phyloP scores from a whole-genome alignment of 352 stramenopile species.

The Globisporangium cystogenes region DNA sequence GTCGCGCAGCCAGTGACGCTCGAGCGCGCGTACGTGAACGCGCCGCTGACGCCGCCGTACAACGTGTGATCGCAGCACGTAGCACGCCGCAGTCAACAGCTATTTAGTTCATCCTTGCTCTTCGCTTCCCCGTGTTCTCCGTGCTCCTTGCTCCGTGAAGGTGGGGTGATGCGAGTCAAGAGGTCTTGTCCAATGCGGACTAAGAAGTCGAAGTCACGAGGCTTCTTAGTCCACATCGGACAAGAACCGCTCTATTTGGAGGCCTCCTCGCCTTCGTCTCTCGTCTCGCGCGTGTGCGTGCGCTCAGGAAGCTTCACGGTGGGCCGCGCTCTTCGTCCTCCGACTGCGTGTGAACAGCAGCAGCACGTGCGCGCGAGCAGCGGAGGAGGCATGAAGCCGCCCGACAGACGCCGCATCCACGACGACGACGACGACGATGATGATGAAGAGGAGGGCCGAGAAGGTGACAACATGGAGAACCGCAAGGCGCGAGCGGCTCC shows the following conservation, averaged over 20 bases:
- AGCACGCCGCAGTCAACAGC: not conserved
- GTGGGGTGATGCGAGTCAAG: too few species aligned
- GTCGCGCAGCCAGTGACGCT: not conserved
- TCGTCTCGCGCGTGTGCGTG: too few species aligned
- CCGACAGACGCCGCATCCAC: conserved; percentile 1
- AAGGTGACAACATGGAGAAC: conserved; percentile 1
- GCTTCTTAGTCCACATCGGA: not conserved
- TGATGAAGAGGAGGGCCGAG: not conserved
- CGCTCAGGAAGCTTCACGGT: too few species aligned
- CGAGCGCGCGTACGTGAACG: not conserved
- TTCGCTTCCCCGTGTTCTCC: too few species aligned
- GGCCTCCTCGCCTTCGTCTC: too few species aligned
- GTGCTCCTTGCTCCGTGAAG: too few species aligned
- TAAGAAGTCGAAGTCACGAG: too few species aligned
- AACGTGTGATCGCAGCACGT: not conserved
- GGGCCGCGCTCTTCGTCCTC: too few species aligned
- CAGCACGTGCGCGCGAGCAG: too few species aligned
- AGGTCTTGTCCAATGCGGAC: too few species aligned
- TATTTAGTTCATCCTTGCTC: not conserved
- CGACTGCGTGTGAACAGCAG: too few species aligned
- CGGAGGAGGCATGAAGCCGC: conserved; percentile 5
- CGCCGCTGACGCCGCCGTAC: not conserved
- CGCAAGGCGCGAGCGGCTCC: conserved; percentile 2
- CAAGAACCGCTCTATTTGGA: not conserved
- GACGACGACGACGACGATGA: conserved; percentile 1